Percentiles rank a stretch among this genome's conserved stretches.
Evolutionary conservation across 345 rosid genomes (phyloP).

Genomic region (Iberis pinnata): DNA sequence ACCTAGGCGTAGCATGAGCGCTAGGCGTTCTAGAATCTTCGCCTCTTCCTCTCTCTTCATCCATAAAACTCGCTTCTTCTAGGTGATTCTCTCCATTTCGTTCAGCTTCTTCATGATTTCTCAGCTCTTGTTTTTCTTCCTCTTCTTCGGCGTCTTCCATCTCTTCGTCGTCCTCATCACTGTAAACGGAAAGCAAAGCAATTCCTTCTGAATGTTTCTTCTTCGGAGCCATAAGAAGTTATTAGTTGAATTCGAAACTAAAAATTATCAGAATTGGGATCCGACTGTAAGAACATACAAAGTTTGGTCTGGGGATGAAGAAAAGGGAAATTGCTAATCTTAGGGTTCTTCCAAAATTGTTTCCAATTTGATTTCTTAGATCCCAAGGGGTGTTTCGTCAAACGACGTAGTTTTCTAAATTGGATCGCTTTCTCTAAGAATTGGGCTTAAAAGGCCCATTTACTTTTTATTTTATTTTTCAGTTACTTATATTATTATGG

Average conservation of each 20-base stretch:
- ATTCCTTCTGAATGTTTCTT: constrained; percentile 78
- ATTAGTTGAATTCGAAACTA: constrained; percentile 3
- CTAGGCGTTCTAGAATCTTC: constrained; percentile 35
- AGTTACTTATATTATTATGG: no score
- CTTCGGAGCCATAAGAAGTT: constrained; percentile 47
- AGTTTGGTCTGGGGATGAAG: constrained; percentile 5
- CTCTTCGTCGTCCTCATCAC: constrained; percentile 85
- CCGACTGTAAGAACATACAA: not conserved
- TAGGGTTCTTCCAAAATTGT: constrained; percentile 21
- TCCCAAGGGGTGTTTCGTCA: not conserved
- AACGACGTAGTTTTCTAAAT: constrained; percentile 18
- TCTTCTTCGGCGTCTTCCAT: constrained; percentile 52
- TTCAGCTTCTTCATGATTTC: constrained; percentile 24
- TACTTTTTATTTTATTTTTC: no score
- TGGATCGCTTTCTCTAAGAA: no score
- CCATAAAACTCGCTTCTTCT: constrained; percentile 34
- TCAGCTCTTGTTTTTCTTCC: constrained; percentile 21
- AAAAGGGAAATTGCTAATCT: not conserved
- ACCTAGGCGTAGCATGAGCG: constrained; percentile 40
- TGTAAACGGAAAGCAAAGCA: constrained; percentile 68
- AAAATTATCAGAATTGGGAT: not conserved
- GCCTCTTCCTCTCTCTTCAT: constrained; percentile 27
- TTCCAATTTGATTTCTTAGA: not conserved
- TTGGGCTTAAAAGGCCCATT: no score
- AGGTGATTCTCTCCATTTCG: constrained; percentile 9